Percentiles rank a stretch among this genome's conserved stretches.
These are phyloP conservation scores for Alternaria novae-zelandiae DNA, from an alignment of 2,329 filamentous ascomycete genomes.

Conservation along the genomic window DNA sequence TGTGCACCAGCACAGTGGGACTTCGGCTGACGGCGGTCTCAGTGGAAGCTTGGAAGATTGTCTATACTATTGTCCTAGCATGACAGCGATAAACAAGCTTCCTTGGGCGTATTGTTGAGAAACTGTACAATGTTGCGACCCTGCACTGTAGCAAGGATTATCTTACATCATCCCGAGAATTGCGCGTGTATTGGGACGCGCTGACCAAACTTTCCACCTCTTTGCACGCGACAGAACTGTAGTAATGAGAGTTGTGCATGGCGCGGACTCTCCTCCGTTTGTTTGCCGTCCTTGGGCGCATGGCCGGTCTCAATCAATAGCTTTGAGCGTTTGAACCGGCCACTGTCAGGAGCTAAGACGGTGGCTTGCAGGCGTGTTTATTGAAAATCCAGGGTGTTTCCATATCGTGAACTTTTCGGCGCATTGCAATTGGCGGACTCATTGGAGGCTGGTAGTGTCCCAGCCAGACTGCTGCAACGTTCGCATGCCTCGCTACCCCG, in stretches of 20 bases:
- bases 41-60: neutral
- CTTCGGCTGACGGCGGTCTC: neutral
- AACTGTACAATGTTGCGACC: neutral
- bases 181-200: neutral
- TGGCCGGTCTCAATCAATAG: neutral
- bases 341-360: constrained; percentile 7
- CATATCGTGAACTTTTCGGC: constrained; percentile 6
- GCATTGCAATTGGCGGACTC: constrained; percentile 3
- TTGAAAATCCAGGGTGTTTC: constrained; percentile 35
- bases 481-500: constrained; percentile 17
- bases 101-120: neutral
- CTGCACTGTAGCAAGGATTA: neutral
- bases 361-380: constrained; percentile 34
- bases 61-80: neutral
- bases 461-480: constrained; percentile 10
- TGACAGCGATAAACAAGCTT: neutral
- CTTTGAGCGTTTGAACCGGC: neutral
- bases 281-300: neutral
- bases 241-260: neutral
- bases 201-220: neutral
- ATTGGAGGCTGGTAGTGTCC: constrained; percentile 12
- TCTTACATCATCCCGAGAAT: neutral
- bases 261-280: neutral
- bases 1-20: neutral
- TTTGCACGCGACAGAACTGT: neutral